Percentiles rank a stretch among this genome's conserved stretches.
Evolutionary conservation across 2,329 filamentous ascomycete species (phyloP).

Genomic region (Aspergillus phoenicis): DNA sequence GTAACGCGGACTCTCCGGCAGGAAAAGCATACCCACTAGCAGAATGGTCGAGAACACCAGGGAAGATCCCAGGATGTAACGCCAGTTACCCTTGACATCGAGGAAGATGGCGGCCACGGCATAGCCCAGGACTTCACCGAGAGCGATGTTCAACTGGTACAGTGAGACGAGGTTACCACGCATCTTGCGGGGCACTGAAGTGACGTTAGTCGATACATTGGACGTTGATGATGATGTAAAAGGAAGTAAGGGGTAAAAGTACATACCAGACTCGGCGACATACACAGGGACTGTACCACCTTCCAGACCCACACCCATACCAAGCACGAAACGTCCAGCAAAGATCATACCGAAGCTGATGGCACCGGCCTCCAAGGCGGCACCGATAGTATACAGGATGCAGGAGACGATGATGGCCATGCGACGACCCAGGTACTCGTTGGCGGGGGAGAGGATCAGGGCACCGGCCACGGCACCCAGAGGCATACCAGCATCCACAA

Average conservation of each 20-base stretch:
- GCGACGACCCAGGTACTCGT: conserved; percentile 68
- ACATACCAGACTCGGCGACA: conserved; percentile 61
- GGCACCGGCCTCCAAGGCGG: conserved; percentile 67
- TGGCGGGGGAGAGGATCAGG: conserved; percentile 65
- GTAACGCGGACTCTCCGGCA: conserved; percentile 70
- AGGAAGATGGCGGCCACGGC: conserved; percentile 73
- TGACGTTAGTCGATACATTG: conserved; percentile 25
- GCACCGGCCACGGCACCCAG: conserved; percentile 72
- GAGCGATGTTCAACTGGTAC: conserved; percentile 75
- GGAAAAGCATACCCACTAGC: conserved; percentile 67
- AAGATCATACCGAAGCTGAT: conserved; percentile 74
- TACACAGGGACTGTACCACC: conserved; percentile 75
- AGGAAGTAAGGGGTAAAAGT: not conserved
- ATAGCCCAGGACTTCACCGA: conserved; percentile 73
- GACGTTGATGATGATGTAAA: not conserved
- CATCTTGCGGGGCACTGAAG: conserved; percentile 61
- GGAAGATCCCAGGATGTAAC: conserved; percentile 72
- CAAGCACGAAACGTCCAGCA: conserved; percentile 67
- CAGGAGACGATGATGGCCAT: conserved; percentile 71
- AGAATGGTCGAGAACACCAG: conserved; percentile 69
- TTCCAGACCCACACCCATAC: conserved; percentile 71
- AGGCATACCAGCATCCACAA: conserved; percentile 72
- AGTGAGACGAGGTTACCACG: conserved; percentile 73
- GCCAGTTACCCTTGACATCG: conserved; percentile 69
- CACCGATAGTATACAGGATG: conserved; percentile 70